Percentiles rank a stretch among this genome's conserved stretches.
These are phyloP conservation scores for Vinca minor DNA, from an alignment of 257 asterid species.

Conservation along the genomic window DNA sequence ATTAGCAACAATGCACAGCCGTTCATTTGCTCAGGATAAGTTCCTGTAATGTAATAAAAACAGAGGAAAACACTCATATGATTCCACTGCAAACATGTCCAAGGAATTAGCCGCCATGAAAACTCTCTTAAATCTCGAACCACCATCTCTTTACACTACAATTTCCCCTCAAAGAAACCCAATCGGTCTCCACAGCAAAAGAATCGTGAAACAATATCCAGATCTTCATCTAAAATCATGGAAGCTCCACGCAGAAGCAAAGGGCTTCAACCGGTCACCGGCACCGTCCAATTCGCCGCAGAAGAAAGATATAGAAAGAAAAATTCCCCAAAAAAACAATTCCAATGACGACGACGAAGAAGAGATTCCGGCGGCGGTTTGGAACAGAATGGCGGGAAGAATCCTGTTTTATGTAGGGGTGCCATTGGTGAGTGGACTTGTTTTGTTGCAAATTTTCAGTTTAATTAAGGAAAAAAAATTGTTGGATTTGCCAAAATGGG, in stretches of 20 bases:
- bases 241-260: conserved; percentile 47
- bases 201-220: conserved; percentile 15
- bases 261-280: conserved; percentile 43
- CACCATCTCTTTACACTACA: conserved; percentile 22
- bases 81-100: conserved; percentile 5
- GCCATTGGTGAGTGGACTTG: conserved; percentile 45
- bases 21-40: conserved; percentile 41
- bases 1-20: conserved; percentile 26
- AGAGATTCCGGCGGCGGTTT: conserved; percentile 49
- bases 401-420: conserved; percentile 52
- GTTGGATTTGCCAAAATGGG: conserved; percentile 61
- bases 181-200: conserved; percentile 19
- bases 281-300: conserved; percentile 5
- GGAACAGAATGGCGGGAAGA: conserved; percentile 54
- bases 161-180: conserved; percentile 22
- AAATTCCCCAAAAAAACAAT: conserved; percentile 1
- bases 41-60: conserved; percentile 2
- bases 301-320: conserved; percentile 11
- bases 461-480: conserved; percentile 26
- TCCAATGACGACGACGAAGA: conserved; percentile 31
- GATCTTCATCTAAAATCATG: conserved; percentile 23
- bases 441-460: conserved; percentile 29
- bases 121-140: conserved; percentile 32
- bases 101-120: conserved; percentile 43
- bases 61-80: conserved; percentile 1